Evolutionary conservation across 371 early-diverging fungal genomes (phyloP), one percentile per base, ranked within the genome.

Genomic region (Chytridium lagenaria): DNA sequence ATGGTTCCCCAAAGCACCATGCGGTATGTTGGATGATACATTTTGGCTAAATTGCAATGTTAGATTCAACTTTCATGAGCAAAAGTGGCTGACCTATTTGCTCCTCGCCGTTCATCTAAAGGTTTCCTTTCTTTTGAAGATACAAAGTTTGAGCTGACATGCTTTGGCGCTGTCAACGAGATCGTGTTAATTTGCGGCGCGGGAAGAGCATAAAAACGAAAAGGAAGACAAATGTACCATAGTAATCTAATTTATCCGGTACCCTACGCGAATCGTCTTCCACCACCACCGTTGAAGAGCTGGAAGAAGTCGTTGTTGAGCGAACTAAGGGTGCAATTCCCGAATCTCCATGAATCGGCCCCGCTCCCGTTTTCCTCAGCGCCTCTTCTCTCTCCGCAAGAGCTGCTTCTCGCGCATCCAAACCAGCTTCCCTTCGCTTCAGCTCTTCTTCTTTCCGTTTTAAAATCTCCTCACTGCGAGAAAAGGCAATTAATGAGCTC

Each of bases 361-460:
- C 44, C 7, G 44, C 19, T 19, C 44, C 26, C 5, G 26, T 5
- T 23, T 23, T 52, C 23, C 26, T 37, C 67, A 70, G 66, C 39
- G 65, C 72, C 19, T 66, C 77, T 49, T 81, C 78, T 12, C 74
- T 66, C 15, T 59, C 67, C n/a, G 23, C 23, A 0, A 75, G 49
- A 1, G 67, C 63, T 2, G 70, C 70, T 64, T 78, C 78, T 5
- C 76, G 65, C 37, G 70, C 73, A 33, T 76, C 69, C 7, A 81
- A 15, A 1, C 39, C 69, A 36, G 65, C 44, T 37, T 78, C 78
- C 7, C 77, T 66, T 23, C 63, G 55, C 36, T 63, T n/a, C 50
- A 77, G 38, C n/a, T 76, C 79, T 23, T 77, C 80, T 64, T 78
- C 79, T 28, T 69, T 36, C 40, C 67, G n/a, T n/a, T n/a, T n/a